These are phyloP conservation scores for Schizothecium vesticola DNA, from an alignment of 495 filamentous ascomycete species.

Conservation along the genomic window DNA sequence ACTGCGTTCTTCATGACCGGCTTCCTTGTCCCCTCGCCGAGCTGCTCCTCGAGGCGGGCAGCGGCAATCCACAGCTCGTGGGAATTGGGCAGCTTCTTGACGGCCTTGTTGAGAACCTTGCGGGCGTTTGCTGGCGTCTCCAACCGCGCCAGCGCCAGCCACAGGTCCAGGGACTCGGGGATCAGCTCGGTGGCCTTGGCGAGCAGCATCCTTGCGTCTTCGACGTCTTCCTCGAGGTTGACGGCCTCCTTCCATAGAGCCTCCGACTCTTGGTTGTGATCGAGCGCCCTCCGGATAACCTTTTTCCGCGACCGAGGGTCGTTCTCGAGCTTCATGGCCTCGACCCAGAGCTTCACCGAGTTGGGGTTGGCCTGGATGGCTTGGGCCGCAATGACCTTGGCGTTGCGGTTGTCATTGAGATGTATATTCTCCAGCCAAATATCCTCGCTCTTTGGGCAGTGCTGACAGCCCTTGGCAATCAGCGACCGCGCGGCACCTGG, in stretches of 20 bases:
- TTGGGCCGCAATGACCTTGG: slow-evolving; percentile 91
- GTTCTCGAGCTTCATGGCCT: slow-evolving; percentile 88
- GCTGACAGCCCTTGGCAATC: slow-evolving; percentile 78
- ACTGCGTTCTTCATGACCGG: slow-evolving; percentile 94
- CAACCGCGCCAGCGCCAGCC: slow-evolving; percentile 86
- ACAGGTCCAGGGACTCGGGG: slow-evolving; percentile 85
- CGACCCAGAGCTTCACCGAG: slow-evolving; percentile 87
- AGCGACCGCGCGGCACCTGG: slow-evolving; percentile 78
- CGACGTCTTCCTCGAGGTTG: slow-evolving; percentile 84
- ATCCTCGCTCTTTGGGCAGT: slow-evolving; percentile 91
- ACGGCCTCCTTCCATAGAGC: slow-evolving; percentile 97
- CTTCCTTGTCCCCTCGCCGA: slow-evolving; percentile 62
- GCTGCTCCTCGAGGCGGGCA: slow-evolving; percentile 85
- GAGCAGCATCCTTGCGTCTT: slow-evolving; percentile 78
- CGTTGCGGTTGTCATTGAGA: slow-evolving; percentile 84
- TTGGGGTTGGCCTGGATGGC: slow-evolving; percentile 85
- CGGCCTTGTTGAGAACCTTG: slow-evolving; percentile 88
- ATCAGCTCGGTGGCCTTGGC: slow-evolving; percentile 94
- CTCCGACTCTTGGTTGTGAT: slow-evolving; percentile 86
- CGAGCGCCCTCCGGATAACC: slow-evolving; percentile 80
- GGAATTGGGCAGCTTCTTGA: slow-evolving; percentile 85
- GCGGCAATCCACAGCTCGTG: slow-evolving; percentile 96
- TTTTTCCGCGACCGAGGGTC: slow-evolving; percentile 77
- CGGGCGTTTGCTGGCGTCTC: slow-evolving; percentile 88
- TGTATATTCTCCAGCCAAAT: slow-evolving; percentile 94